A percentile compares a stretch with the other conserved stretches of the same genome.
Conservation (phyloP, 192 early-diverging fungal genomes). For the Funneliformis mosseae region DNA sequence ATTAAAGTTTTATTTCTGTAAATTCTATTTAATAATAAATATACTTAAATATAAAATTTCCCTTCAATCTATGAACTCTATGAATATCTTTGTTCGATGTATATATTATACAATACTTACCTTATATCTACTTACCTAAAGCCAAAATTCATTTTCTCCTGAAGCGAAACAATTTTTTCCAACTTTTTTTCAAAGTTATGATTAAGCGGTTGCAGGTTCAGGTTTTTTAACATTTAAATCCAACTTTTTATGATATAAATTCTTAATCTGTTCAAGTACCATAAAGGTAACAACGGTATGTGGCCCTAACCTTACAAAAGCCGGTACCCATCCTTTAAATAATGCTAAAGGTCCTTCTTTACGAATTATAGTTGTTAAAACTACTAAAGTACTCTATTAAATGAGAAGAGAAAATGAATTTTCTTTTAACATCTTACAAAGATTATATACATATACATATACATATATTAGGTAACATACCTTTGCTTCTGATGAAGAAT, state of each 20-base stretch:
- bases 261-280: conserved; percentile 75
- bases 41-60: too few species aligned
- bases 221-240: not conserved
- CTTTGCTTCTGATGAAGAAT: conserved; percentile 53
- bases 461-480: not conserved
- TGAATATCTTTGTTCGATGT: too few species aligned
- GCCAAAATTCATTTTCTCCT: too few species aligned
- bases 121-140: too few species aligned
- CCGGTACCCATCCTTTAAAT: conserved; percentile 86
- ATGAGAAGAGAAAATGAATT: not conserved
- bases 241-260: conserved; percentile 11
- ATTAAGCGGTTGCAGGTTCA: not conserved
- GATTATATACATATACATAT: not conserved
- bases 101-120: too few species aligned
- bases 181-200: not conserved
- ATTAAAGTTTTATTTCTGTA: too few species aligned
- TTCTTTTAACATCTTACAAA: not conserved
- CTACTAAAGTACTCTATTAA: conserved; percentile 41
- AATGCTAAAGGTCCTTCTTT: conserved; percentile 69
- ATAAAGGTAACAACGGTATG: conserved; percentile 87
- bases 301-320: conserved; percentile 78
- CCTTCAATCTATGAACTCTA: too few species aligned
- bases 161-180: too few species aligned
- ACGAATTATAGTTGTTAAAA: conserved; percentile 46
- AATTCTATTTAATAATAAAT: too few species aligned